Evolutionary conservation across 768 basidiomycete genomes (phyloP).

Genomic region (Gloeostereum incarnatum): DNA sequence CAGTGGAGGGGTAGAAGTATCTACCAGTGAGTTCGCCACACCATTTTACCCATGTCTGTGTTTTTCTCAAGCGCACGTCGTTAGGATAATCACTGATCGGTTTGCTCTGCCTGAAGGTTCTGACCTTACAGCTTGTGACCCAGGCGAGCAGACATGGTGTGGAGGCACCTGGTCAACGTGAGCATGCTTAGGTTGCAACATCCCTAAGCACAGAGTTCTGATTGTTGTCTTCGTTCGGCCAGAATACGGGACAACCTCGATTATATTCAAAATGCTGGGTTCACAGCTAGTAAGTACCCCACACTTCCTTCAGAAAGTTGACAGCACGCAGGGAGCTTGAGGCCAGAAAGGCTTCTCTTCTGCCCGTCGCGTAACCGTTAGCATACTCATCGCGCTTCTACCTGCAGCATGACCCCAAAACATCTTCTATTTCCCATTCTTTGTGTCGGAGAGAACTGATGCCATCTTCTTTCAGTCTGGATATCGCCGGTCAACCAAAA

Average conservation of each 20-base stretch:
- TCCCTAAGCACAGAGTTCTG: constrained; percentile 1
- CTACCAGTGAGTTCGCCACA: constrained; percentile 64
- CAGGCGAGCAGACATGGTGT: constrained; percentile 59
- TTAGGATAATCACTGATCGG: constrained; percentile 64
- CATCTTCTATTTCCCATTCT: too few relatives aligned
- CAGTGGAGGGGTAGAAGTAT: constrained; percentile 73
- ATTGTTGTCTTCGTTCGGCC: background rate
- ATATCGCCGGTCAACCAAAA: constrained; percentile 78
- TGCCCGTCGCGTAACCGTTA: too few relatives aligned
- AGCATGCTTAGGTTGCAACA: constrained; percentile 7
- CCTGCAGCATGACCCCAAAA: too few relatives aligned
- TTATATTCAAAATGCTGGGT: constrained; percentile 76
- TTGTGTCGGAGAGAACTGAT: too few relatives aligned
- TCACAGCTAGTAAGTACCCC: too few relatives aligned
- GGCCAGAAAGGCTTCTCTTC: too few relatives aligned
- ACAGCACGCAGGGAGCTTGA: too few relatives aligned
- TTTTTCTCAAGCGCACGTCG: background rate
- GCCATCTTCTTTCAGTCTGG: constrained; percentile 47
- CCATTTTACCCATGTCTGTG: background rate
- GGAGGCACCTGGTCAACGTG: constrained; percentile 80
- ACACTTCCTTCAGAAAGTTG: too few relatives aligned
- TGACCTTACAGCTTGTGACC: constrained; percentile 44
- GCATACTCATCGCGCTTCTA: too few relatives aligned
- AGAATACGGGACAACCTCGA: constrained; percentile 70
- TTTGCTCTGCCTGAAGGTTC: constrained; percentile 59